These are phyloP conservation scores for Millerago galiae DNA, from an alignment of 805 yeast species.

Conservation along the genomic window DNA sequence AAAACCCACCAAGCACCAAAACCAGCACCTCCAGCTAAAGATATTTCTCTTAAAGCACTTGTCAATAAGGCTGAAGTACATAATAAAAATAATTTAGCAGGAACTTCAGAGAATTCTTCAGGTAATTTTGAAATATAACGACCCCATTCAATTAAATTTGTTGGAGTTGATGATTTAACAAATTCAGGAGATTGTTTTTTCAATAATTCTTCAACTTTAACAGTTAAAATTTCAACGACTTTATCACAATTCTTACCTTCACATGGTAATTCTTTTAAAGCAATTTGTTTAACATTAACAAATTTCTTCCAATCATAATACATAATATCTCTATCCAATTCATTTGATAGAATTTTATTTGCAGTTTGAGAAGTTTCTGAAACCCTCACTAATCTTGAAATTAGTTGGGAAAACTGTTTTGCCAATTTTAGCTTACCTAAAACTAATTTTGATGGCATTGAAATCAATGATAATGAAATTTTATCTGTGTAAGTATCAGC, in stretches of 20 bases:
- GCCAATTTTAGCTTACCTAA: slow-evolving; percentile 49
- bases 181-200: slow-evolving; percentile 7
- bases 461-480: slow-evolving; percentile 30
- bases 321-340: slow-evolving; percentile 44
- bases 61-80: slow-evolving; percentile 49
- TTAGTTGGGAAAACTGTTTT: slow-evolving; percentile 43
- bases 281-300: slow-evolving; percentile 41
- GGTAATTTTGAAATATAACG: slow-evolving; percentile 37
- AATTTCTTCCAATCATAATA: slow-evolving; percentile 47
- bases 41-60: slow-evolving; percentile 54
- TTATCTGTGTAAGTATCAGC: slow-evolving; percentile 42
- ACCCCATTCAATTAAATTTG: slow-evolving; percentile 23
- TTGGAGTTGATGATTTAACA: slow-evolving; percentile 2
- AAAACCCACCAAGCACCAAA: slow-evolving; percentile 74
- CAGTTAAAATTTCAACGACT: slow-evolving; percentile 29
- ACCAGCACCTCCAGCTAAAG: slow-evolving; percentile 49
- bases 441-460: slow-evolving; percentile 45
- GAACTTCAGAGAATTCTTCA: slow-evolving; percentile 38
- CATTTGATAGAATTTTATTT: slow-evolving; percentile 36
- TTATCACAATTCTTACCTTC: slow-evolving; percentile 27
- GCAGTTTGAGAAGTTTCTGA: slow-evolving; percentile 48
- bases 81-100: slow-evolving; percentile 51
- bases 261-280: slow-evolving; percentile 48
- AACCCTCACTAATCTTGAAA: slow-evolving; percentile 48
- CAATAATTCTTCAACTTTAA: slow-evolving; percentile 30